A percentile compares a stretch with the other conserved stretches of the same genome.
These are phyloP conservation scores for Ambrosiella cleistominuta DNA, from an alignment of 2,329 filamentous ascomycete species.

Conservation along the genomic window DNA sequence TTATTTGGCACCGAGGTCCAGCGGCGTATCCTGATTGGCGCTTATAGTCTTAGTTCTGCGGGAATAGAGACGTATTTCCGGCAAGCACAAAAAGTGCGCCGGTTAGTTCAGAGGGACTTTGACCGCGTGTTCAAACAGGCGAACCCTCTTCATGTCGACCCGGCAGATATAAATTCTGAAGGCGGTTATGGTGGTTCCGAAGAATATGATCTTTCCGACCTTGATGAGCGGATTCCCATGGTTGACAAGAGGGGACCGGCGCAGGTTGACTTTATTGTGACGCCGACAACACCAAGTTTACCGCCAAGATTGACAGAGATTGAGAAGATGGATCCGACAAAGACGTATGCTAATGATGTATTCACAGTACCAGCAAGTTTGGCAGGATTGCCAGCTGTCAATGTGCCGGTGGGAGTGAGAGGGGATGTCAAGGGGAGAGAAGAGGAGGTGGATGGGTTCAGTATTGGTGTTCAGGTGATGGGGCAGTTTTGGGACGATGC, in stretches of 20 bases:
- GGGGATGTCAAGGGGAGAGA: conserved; percentile 16
- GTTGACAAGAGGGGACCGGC: conserved; percentile 39
- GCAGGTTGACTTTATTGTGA: conserved; percentile 71
- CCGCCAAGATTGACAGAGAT: conserved; percentile 49
- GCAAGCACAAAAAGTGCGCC: conserved; percentile 73
- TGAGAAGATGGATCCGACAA: conserved; percentile 33
- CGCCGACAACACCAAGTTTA: conserved; percentile 66
- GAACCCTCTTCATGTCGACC: conserved; percentile 46
- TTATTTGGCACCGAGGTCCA: conserved; percentile 75
- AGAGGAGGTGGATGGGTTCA: conserved; percentile 16
- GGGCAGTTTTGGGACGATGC: conserved; percentile 68
- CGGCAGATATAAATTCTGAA: conserved; percentile 10
- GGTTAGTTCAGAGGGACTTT: conserved; percentile 74
- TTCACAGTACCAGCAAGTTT: conserved; percentile 91
- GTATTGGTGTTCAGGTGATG: conserved; percentile 52
- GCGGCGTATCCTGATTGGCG: conserved; percentile 71
- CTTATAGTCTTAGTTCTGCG: conserved; percentile 75
- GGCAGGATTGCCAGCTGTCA: conserved; percentile 77
- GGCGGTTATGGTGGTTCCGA: neutral
- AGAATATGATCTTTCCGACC: conserved; percentile 42
- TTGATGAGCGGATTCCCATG: conserved; percentile 33
- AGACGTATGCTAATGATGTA: conserved; percentile 81
- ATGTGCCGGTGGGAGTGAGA: conserved; percentile 39
- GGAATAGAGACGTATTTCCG: conserved; percentile 95
- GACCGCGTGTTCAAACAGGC: conserved; percentile 52